Base-by-base conservation (phyloP, 148 eudicot species). In the Pharnaceum exiguum region DNA sequence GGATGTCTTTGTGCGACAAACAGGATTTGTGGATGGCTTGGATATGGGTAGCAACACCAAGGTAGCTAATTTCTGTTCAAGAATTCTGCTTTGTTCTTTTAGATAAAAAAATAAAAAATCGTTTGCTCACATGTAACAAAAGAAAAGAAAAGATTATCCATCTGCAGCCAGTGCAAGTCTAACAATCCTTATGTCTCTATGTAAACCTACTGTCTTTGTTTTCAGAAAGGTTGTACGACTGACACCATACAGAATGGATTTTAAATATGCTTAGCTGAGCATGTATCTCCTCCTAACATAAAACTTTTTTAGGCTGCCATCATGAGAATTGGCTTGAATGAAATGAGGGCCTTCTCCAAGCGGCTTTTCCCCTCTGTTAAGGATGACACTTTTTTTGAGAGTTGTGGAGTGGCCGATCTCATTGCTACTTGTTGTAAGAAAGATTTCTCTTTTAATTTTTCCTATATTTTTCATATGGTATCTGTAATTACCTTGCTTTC, bases 361-460 rank as follows among this genome's bases (percentile, higher is more conserved):
- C 78, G 81, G 44, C 70, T 93, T 12, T 83, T 86, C 63, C 81
- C 96, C 57, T 75, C 99, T 7, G 91, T 93, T 52, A 80, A 68
- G 60, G 99, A 89, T 48, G 79, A 72, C 18, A 93, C 99, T 31
- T 93, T 89, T 71, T 81, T 93, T 38, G 96, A 89, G 79, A 93
- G 99, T 66, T 93, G 99, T 70, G 99, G 99, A 23, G 89, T 93
- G 51, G 99, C 95, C 39, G 99, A 93, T 73, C 90, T 93, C 16
- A 93, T 93, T 42, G 83, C 99, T 16, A 85, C 96, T 43, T 93
- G 96, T 81, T 75, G 99, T 93, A 82, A 83, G 89, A 56, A 46
- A 50, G 17, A 38, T 5, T 21, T 72, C 48, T 16, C 9, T 38
- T 15, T 22, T 25, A 52, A 44, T 16, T 2, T 1, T 29, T 10